Evolutionary conservation across 164 flowering plant species (phyloP).

Genomic region (Platanus orientalis): DNA sequence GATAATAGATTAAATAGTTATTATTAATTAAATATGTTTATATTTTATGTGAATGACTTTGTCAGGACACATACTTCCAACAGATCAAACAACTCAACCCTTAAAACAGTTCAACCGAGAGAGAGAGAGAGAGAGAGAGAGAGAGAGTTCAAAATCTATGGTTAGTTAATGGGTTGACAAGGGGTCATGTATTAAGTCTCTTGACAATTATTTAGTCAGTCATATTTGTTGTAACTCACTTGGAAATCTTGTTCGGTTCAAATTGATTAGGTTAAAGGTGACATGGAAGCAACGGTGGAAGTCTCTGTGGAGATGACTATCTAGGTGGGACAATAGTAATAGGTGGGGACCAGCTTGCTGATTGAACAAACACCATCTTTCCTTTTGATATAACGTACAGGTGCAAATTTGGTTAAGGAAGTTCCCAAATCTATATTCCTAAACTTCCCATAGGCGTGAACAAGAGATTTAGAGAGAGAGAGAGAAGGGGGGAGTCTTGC

Average conservation of each 20-base stretch:
- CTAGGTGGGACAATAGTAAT: slow-evolving; percentile 41
- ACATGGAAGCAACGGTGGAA: slow-evolving; percentile 4
- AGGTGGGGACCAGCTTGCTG: slow-evolving; percentile 38
- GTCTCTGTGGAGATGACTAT: slow-evolving; percentile 13
- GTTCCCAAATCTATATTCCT: slow-evolving; percentile 49
- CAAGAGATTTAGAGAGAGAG: too few relatives aligned
- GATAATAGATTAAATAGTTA: too few relatives aligned
- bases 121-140: too few relatives aligned
- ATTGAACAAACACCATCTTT: slow-evolving; percentile 35
- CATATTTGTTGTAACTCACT: slow-evolving; percentile 1
- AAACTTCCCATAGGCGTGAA: slow-evolving; percentile 31
- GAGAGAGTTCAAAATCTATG: too few relatives aligned
- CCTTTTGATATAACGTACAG: slow-evolving; percentile 75
- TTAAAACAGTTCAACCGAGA: too few relatives aligned
- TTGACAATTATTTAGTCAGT: background rate
- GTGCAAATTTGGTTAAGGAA: slow-evolving; percentile 47
- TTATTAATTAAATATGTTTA: too few relatives aligned
- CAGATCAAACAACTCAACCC: too few relatives aligned
- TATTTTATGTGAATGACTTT: too few relatives aligned
- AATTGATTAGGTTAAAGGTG: slow-evolving; percentile 10
- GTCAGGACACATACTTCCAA: too few relatives aligned
- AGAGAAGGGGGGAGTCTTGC: slow-evolving; percentile 12
- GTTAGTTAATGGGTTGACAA: too few relatives aligned
- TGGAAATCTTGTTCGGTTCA: slow-evolving; percentile 9
- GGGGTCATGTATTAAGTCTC: too few relatives aligned